Percentiles rank a stretch among this genome's conserved stretches.
These are phyloP conservation scores for Penicillium canescens DNA, from an alignment of 495 filamentous ascomycete species.

Conservation along the genomic window DNA sequence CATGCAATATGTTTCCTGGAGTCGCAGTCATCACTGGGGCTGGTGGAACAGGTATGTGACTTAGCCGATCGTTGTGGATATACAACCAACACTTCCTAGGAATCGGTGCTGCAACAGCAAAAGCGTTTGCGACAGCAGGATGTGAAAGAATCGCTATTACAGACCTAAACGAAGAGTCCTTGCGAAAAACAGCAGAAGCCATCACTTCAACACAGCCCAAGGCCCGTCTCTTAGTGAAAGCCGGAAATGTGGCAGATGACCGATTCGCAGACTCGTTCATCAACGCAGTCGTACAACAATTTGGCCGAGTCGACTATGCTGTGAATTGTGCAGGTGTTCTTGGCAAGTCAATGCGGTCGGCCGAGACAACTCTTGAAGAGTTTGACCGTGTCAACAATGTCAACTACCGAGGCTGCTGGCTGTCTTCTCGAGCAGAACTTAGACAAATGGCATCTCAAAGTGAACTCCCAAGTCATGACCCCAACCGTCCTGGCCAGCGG, in stretches of 20 bases:
- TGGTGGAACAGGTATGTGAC: conserved; percentile 27
- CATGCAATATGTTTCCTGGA: conserved; percentile 24
- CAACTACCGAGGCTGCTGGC: conserved; percentile 55
- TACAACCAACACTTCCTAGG: conserved; percentile 30
- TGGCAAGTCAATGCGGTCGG: conserved; percentile 36
- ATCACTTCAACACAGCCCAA: conserved; percentile 33
- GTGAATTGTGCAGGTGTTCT: conserved; percentile 53
- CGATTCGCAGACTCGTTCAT: conserved; percentile 43
- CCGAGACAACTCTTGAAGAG: conserved; percentile 31
- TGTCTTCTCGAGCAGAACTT: conserved; percentile 49
- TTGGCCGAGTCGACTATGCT: conserved; percentile 52
- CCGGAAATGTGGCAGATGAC: conserved; percentile 45
- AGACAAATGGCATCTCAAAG: conserved; percentile 50
- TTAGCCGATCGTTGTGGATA: not conserved
- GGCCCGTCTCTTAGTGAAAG: conserved; percentile 24
- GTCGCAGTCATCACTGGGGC: conserved; percentile 34
- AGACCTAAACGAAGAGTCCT: conserved; percentile 42
- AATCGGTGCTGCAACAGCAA: conserved; percentile 55
- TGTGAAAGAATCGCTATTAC: conserved; percentile 50
- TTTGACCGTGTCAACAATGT: conserved; percentile 53
- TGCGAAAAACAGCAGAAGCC: conserved; percentile 32
- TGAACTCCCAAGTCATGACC: conserved; percentile 41
- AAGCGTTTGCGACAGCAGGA: conserved; percentile 50
- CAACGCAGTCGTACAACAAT: conserved; percentile 24
- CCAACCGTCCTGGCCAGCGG: conserved; percentile 28